Conservation (phyloP, 768 basidiomycete species). For the Boletus rubescentipes region DNA sequence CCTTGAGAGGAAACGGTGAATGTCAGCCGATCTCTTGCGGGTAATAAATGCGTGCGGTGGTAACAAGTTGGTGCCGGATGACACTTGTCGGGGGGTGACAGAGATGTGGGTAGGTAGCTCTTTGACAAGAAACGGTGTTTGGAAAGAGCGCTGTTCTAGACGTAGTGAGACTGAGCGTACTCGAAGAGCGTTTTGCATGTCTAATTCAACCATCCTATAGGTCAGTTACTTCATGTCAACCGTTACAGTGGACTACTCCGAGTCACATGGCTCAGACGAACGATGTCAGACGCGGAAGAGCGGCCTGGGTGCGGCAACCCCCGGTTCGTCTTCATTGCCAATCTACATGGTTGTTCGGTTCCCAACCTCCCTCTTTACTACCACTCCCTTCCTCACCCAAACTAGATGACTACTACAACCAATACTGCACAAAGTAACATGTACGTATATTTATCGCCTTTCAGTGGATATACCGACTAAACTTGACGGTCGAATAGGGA, state of each 20-base stretch:
- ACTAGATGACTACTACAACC: no score
- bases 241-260: neutral
- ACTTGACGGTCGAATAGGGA: no score
- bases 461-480: no score
- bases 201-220: constrained; percentile 2
- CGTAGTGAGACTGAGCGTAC: constrained; percentile 25
- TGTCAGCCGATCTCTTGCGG: neutral
- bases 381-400: no score
- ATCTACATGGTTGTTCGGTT: no score
- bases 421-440: no score
- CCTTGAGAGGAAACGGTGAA: constrained; percentile 9
- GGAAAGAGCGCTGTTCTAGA: constrained; percentile 27
- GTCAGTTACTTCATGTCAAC: neutral
- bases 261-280: constrained; percentile 28
- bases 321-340: no score
- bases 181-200: constrained; percentile 26
- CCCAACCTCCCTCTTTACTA: no score
- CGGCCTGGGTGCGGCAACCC: no score
- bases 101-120: constrained; percentile 29
- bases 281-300: constrained; percentile 25
- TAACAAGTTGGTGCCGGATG: constrained; percentile 27
- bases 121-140: constrained; percentile 25
- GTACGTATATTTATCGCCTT: no score
- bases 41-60: constrained; percentile 15
- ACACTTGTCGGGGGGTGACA: constrained; percentile 12